Evolutionary conservation across 345 rosid species (phyloP), one percentile per base, ranked within the genome.

Genomic region (Moricandia moricandioides): DNA sequence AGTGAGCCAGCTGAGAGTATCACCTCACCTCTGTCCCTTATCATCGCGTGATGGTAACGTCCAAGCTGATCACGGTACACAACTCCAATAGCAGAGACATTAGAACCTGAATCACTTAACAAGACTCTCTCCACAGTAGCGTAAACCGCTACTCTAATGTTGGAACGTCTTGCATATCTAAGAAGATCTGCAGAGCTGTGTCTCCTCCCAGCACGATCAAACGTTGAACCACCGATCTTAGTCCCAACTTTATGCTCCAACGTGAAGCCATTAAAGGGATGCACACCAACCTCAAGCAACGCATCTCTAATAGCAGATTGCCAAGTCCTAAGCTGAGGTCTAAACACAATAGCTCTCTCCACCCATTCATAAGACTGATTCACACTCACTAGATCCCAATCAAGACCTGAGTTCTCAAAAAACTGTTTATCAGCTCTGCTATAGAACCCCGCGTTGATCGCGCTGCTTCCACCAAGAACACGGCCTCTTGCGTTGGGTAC

Each of bases 191-290:
- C 95, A 10, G 98, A 85, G 68, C 90, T 87, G 52, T 90, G 92
- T 62, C 98, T 86, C 69, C 83, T 83, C 60, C 98, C 98, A 0
- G 81, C 21, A 11, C 83, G 82, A 71, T 94, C 91, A 7, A 94
- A 94, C 21, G 97, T 94, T 0, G 97, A 83, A 14, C 98, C 98
- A 5, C 98, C 96, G 35, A 91, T 85, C 88, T 94, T 94, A 66
- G 97, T 91, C 14, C 98, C 97, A 8, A 84, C 82, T 69, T 79
- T 59, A 70, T 94, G 98, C 67, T 90, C 88, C 74, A 90, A 72
- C 21, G 65, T 83, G 67, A 79, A 90, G 14, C 93, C 98, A 52
- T 88, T 84, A 76, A 84, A 90, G 2, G 98, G 98, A 77, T 80
- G 75, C 0, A 94, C 83, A 33, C 96, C 98, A 37, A 93, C 86